Base-by-base conservation (phyloP, 2,329 filamentous ascomycete genomes). In the Leptodontidium sp. region DNA sequence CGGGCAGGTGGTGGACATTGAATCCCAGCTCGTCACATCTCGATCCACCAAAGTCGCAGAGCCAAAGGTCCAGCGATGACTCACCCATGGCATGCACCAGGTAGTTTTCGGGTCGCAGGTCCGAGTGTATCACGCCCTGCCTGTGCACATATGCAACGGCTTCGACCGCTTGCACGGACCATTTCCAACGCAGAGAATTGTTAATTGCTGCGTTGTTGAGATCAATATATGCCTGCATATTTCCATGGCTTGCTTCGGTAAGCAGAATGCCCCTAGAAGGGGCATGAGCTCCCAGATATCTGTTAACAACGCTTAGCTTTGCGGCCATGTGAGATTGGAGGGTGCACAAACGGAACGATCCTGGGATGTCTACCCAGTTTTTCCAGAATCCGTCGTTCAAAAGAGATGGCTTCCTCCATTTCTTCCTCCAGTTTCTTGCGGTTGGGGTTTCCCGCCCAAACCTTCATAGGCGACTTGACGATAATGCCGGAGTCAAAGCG, bases 41-140 rank as follows among this genome's bases (percentile, higher is more conserved):
- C 24, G 68, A 59, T 45, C 52, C 64, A 45, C 68, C 61, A 65
- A 70, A 70, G 61, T 70, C 64, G 49, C 61, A 70, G 45, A 70
- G 65, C 52, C 61, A 67, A 38, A 62, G 45, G 38, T 55, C 49
- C 29, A 67, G 45, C 29, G 47, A 67, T 63, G 58, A 43, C 35
- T n/a, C n/a, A n/a, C 32, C 35, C 32, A n/a, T 61, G 57, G 45
- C 11, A 43, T 53, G 47, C 45, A 53, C 12, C 14, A 57, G 12
- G 50, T 55, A 55, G 52, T 57, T 57, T 57, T 57, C 52, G 29
- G 26, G 26, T 35, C 26, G 52, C 26, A 57, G 26, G 52, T 57
- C 52, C 52, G 26, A 57, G 52, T 57, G 52, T 57, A 57, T 57
- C 26, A 57, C 52, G 52, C 52, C 52, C 52, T 57, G 26, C 52